phyloP scores from a whole-genome alignment of 192 early-diverging fungal species.

The Phlyctochytrium arcticum region DNA sequence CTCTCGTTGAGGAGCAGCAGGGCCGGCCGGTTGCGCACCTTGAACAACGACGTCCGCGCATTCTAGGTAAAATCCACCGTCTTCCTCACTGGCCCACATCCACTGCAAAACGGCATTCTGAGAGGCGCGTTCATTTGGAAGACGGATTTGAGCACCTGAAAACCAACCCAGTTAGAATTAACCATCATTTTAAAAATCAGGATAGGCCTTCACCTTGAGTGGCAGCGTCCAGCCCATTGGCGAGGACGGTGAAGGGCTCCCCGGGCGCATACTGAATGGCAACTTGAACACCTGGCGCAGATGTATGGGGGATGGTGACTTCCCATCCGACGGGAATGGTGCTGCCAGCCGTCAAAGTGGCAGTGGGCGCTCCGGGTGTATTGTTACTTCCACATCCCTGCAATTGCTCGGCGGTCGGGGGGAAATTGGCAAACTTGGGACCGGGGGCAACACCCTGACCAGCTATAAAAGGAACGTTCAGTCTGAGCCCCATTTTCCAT shows the following conservation, averaged over 20 bases:
- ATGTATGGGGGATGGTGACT: constrained; percentile 33
- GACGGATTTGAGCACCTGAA: constrained; percentile 13
- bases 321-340: constrained; percentile 26
- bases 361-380: constrained; percentile 7
- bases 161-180: not conserved
- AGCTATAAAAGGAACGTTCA: constrained; percentile 18
- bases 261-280: constrained; percentile 25
- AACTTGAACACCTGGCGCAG: constrained; percentile 34
- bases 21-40: not conserved
- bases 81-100: constrained; percentile 41
- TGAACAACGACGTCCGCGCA: constrained; percentile 36
- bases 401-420: constrained; percentile 31
- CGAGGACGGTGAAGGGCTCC: constrained; percentile 24
- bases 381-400: constrained; percentile 13
- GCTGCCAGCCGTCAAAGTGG: constrained; percentile 29
- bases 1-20: too few relatives aligned
- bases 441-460: constrained; percentile 28
- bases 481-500: not conserved
- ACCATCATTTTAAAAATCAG: not conserved
- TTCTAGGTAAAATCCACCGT: constrained; percentile 48
- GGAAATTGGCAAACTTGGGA: constrained; percentile 39
- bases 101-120: constrained; percentile 40
- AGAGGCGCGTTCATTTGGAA: constrained; percentile 33
- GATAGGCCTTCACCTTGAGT: not conserved
- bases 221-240: constrained; percentile 29